Conservation (phyloP, 2,329 filamentous ascomycete genomes). For the Colletotrichum liaoningense region DNA sequence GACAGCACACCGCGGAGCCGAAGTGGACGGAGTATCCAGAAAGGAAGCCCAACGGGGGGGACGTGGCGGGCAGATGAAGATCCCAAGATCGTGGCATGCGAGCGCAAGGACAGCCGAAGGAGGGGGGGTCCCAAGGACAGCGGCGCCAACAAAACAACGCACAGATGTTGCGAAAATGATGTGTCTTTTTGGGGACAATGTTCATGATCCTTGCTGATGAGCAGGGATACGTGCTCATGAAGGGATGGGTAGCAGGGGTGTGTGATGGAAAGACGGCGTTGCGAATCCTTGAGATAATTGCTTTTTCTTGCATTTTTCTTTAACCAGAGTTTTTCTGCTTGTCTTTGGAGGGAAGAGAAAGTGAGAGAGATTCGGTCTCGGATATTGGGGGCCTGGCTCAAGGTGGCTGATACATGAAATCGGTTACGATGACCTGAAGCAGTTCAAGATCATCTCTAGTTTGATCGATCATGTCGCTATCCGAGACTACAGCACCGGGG, state of each 20-base stretch:
- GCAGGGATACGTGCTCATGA: constrained; percentile 1
- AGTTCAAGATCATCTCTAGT: neutral
- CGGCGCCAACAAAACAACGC: neutral
- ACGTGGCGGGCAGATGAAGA: neutral
- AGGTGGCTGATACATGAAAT: constrained; percentile 3
- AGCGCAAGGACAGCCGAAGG: neutral
- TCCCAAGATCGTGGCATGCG: constrained; percentile 1
- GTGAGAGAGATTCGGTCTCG: neutral
- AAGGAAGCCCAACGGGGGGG: neutral
- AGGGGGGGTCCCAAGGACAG: neutral
- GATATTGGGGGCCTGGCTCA: neutral
- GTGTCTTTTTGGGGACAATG: neutral
- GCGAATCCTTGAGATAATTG: constrained; percentile 7
- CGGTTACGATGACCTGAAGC: neutral
- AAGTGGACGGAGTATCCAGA: neutral
- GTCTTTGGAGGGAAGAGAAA: neutral
- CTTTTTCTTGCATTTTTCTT: constrained; percentile 18
- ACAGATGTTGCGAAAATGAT: constrained; percentile 15
- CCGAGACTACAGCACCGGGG: neutral
- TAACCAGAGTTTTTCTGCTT: neutral
- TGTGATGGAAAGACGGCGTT: neutral
- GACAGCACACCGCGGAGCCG: neutral
- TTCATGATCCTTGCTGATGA: neutral
- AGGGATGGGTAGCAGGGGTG: neutral
- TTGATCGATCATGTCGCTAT: neutral